phyloP scores from a whole-genome alignment of 768 basidiomycete species.

The Tricholoma furcatifolium region DNA sequence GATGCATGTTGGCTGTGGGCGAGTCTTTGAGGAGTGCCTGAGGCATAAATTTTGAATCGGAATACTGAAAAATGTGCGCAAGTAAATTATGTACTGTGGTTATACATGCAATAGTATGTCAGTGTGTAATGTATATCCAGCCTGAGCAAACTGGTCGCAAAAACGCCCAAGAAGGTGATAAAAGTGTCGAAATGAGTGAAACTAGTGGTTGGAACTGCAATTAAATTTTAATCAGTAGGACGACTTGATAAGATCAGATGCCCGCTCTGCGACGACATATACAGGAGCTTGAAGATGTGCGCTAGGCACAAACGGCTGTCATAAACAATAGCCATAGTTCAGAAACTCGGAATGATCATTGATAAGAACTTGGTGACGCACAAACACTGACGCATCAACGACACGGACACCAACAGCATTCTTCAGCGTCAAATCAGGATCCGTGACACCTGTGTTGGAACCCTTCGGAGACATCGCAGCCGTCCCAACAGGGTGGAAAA shows the following conservation, averaged over 20 bases:
- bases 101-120: too few relatives aligned
- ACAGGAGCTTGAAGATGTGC: constrained; percentile 16
- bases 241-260: constrained; percentile 14
- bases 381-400: constrained; percentile 30
- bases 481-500: constrained; percentile 26
- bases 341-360: not conserved
- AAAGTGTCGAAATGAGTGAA: too few relatives aligned
- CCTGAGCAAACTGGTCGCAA: too few relatives aligned
- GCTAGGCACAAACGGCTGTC: constrained; percentile 11
- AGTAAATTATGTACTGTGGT: too few relatives aligned
- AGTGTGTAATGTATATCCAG: too few relatives aligned
- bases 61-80: too few relatives aligned
- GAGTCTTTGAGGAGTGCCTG: too few relatives aligned
- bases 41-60: too few relatives aligned
- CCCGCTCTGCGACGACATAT: constrained; percentile 15
- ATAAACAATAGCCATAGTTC: not conserved
- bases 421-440: constrained; percentile 31
- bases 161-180: too few relatives aligned
- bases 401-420: constrained; percentile 28
- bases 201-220: too few relatives aligned
- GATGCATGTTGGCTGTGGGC: too few relatives aligned
- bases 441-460: constrained; percentile 26
- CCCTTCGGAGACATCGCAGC: constrained; percentile 24
- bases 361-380: not conserved
- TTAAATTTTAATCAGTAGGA: not conserved